Conservation (phyloP, 2,329 filamentous ascomycete genomes). For the Arthrobotrys conoides region DNA sequence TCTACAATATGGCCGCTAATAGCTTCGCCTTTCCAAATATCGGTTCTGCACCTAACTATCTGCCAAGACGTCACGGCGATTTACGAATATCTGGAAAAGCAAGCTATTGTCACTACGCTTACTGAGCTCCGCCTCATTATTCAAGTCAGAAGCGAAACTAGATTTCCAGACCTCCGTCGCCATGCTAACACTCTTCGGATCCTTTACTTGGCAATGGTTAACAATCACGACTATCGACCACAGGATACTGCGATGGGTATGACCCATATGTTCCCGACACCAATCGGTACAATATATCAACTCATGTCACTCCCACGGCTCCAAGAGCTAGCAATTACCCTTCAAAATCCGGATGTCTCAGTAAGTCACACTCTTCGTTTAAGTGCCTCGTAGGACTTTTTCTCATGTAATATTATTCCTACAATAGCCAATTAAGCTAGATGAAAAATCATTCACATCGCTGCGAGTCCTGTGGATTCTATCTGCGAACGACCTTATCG, state of each 20-base stretch:
- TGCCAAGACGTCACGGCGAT: not conserved
- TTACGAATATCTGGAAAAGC: slow-evolving; percentile 25
- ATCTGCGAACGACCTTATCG: not conserved
- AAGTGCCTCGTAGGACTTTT: not conserved
- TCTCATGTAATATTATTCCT: not conserved
- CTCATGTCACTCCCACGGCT: slow-evolving; percentile 20
- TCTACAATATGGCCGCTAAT: slow-evolving; percentile 17
- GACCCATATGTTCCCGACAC: not conserved
- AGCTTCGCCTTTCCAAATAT: not conserved
- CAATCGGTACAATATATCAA: slow-evolving; percentile 11
- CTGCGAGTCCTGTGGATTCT: slow-evolving; percentile 37
- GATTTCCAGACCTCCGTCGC: slow-evolving; percentile 15
- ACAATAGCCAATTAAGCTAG: slow-evolving; percentile 7
- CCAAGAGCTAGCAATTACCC: slow-evolving; percentile 17
- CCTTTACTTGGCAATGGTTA: slow-evolving; percentile 1
- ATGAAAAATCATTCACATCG: slow-evolving; percentile 1
- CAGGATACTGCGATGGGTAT: too few relatives aligned
- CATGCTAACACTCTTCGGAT: slow-evolving; percentile 26
- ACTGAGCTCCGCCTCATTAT: slow-evolving; percentile 17
- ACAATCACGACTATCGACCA: not conserved
- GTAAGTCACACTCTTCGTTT: not conserved
- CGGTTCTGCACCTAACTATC: slow-evolving; percentile 9
- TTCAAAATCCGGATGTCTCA: not conserved
- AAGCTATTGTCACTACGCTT: not conserved
- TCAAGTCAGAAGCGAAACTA: not conserved